Base-by-base conservation (phyloP, 2,329 filamentous ascomycete species). In the Emmonsiellopsis sp. region DNA sequence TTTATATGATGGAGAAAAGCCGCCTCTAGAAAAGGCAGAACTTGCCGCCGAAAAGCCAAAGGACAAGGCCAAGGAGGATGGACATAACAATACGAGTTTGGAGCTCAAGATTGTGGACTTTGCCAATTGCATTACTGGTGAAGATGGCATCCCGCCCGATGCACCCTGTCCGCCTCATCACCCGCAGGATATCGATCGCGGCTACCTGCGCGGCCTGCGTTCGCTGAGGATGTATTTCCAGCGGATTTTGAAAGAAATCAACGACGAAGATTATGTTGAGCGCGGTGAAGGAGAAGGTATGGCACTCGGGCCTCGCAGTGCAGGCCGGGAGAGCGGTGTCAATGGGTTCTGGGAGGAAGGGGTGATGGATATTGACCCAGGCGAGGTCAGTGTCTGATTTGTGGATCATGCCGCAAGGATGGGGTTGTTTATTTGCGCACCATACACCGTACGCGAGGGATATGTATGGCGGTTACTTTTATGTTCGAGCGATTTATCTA, bases 31-130 rank as follows among this genome's bases (percentile, higher is more conserved):
- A 47, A 48, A 61, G 37, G 16, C 38, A 7, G 58, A 60, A 42
- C 56, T 56, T 5, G 59, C 60, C 11, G 55, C 60, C 35, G 37
- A 57, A 40, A 61, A 65, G 43, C 53, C 58, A 16, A 60, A 54
- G 6, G 52, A 61, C 10, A 63, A 57, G 45, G 63, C 60, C 32
- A 65, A 63, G 53, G 63, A 66, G 3, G 71, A 74, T 15, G 65
- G 63, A 10, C 67, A 69, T 52, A 72, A 67, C 45, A 68, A 66
- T 37, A 62, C 63, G 6, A 65, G 72, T 5, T 76, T 79, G 46
- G 88, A 95, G 68, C 84, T 98, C 73, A 96, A 96, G 71, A 94
- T 98, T 68, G 92, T 95, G 54, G 93, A 98, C 70, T 98, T 98
- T 73, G 93, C 93, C 58, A 98, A 98, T 68, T 96, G 92, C 65